Evolutionary conservation across 2,329 filamentous ascomycete species (phyloP), one percentile per base, ranked within the genome.

Genomic region (Stemphylium lycopersici): DNA sequence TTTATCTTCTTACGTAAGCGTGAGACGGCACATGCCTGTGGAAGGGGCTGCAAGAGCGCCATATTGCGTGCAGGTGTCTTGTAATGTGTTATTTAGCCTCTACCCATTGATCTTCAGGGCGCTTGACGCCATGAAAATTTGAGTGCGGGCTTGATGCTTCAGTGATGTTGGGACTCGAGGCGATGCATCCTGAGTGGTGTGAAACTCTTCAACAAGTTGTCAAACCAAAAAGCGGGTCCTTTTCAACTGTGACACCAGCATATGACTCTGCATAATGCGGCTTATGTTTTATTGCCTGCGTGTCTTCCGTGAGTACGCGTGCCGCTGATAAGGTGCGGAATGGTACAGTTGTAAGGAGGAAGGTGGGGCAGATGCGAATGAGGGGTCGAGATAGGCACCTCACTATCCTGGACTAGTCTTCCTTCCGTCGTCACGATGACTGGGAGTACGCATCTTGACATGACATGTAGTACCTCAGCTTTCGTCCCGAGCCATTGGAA

Each of bases 11-110:
- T 53, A 46, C 7, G 61, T 71, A 11, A 93, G 79, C 2, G 89
- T 79, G 1, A 93, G 81, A 1, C 90, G 85, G 33, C 85, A 83
- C 90, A 93, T 93, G 55, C 90, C 90, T 0, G 87, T 89, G 43
- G 64, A 65, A 3, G 56, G 63, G 8, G 63, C 55, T 5, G 61
- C 47, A 3, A 69, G 54, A 22, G 68, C 68, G 6, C 67, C 68
- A 62, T 68, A 68, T 59, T 53, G 52, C 12, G 68, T 59, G 52
- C 69, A 71, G 8, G 68, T 71, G 8, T 58, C 56, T 41, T 71
- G 66, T 1, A 69, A 47, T 1, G 61, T 71, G 16, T 40, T 41
- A 20, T 69, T 70, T 6, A 70, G 52, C 7, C 64, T 62, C 2
- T 61, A 58, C 16, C 56, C 61, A 36, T 71, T 68, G 41, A 71